Base-by-base conservation (phyloP, 2,329 filamentous ascomycete genomes). In the Epichloe hybrida region DNA sequence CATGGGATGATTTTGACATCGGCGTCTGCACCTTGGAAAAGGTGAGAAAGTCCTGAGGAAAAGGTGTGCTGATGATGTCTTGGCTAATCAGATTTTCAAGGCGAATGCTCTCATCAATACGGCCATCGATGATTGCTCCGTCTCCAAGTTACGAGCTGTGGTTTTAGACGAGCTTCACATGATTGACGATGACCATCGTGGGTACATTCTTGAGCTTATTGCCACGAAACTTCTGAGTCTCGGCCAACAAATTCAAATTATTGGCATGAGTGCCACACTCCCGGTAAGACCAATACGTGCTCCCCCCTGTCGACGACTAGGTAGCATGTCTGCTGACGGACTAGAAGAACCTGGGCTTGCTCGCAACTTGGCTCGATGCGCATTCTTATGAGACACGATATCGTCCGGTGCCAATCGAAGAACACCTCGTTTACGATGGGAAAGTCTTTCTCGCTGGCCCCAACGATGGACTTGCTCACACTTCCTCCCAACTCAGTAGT, bases 121-220 rank as follows among this genome's bases (percentile, higher is more conserved):
- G 21, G 82, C 84, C 13, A 86, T 89, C 56, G 81, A 86, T 54
- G 83, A 89, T 55, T 80, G 77, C 59, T 79, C 73, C 3, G 75
- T 88, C 53, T 69, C 73, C n/a, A 73, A 80, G 20, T 68, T 90
- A 42, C 78, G 76, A 45, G 71, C 81, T 11, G 77, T 88, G 17
- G 83, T 89, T 13, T 70, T 89, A 36, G 86, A 90, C 58, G 86
- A 90, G 61, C 68, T 89, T n/a, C 86, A 90, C 62, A 88, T 90
- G 84, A 73, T 89, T 43, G 82, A 88, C 57, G 86, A 89, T 61
- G 82, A 84, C 54, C 77, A 83, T 56, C 79, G 86, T 12, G 86
- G 86, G 4, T 89, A 89, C 61, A 71, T 89, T 1, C 69, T 89
- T 50, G 86, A 90, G 61, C 69, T 89, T 5, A 79, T 88, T 66